Evolutionary conservation across 768 basidiomycete species (phyloP).

Genomic region (Boletellus emodensis): DNA sequence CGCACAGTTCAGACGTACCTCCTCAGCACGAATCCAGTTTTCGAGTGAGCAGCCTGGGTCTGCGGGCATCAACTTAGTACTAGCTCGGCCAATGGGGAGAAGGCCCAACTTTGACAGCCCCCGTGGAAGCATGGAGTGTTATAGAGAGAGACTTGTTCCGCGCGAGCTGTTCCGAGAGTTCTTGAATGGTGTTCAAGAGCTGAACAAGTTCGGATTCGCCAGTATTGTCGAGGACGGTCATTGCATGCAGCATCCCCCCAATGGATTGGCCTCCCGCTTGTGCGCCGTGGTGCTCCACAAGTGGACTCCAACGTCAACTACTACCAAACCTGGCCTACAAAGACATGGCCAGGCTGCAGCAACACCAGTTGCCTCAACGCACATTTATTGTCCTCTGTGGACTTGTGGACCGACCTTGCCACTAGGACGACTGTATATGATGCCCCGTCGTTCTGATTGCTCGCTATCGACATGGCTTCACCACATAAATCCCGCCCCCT

Average conservation of each 20-base stretch:
- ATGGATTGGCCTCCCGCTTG: too few species aligned
- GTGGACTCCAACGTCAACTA: background rate
- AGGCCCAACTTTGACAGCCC: conserved; percentile 71
- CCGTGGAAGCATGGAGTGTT: conserved; percentile 66
- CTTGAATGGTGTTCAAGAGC: conserved; percentile 65
- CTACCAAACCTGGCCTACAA: conserved; percentile 3
- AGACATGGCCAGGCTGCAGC: background rate
- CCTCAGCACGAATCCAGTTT: conserved; percentile 88
- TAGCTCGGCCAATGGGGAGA: background rate
- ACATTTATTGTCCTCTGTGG: conserved; percentile 20
- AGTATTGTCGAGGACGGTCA: conserved; percentile 52
- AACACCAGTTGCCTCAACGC: background rate
- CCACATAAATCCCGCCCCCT: conserved; percentile 8
- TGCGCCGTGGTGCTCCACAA: background rate
- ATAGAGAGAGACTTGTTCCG: conserved; percentile 73
- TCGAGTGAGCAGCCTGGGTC: conserved; percentile 85
- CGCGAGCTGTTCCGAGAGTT: conserved; percentile 79
- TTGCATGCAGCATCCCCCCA: conserved; percentile 17
- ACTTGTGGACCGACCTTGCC: conserved; percentile 1
- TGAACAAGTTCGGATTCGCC: conserved; percentile 59
- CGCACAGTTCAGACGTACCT: conserved; percentile 42
- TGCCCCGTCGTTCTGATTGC: background rate
- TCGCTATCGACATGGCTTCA: conserved; percentile 8
- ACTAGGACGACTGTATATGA: conserved; percentile 1
- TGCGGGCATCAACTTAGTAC: conserved; percentile 27